Conservation (phyloP, 352 stramenopile species). For the Halophytophthora polymorphica region DNA sequence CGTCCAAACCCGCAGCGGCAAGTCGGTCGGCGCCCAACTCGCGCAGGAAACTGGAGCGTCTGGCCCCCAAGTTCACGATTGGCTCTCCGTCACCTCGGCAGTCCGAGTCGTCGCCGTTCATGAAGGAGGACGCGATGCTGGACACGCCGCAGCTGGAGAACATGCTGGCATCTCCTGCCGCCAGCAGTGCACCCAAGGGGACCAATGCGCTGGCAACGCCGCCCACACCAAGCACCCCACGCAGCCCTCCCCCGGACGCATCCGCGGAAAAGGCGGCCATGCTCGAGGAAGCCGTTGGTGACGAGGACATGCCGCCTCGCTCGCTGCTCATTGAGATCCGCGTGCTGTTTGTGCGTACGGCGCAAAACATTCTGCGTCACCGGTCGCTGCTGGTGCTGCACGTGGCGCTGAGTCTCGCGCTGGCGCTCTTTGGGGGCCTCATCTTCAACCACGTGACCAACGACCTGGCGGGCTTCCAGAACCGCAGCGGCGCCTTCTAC, state of each 20-base stretch:
- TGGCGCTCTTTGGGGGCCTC: conserved; percentile 62
- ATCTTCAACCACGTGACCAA: conserved; percentile 85
- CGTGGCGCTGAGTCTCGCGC: conserved; percentile 46
- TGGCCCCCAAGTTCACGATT: conserved; percentile 26
- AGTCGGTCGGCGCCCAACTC: not conserved
- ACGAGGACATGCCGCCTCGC: conserved; percentile 20
- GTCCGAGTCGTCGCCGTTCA: conserved; percentile 55
- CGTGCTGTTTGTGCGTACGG: conserved; percentile 67
- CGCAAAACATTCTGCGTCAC: conserved; percentile 71
- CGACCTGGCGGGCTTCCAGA: conserved; percentile 82
- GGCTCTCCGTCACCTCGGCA: conserved; percentile 18
- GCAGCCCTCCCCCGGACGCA: conserved; percentile 20
- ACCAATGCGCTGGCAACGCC: conserved; percentile 17
- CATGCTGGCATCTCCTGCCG: conserved; percentile 25
- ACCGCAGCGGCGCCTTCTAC: conserved; percentile 81
- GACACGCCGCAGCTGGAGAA: conserved; percentile 45
- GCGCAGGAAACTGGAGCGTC: conserved; percentile 5
- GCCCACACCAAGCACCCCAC: conserved; percentile 15
- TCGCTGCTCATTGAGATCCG: conserved; percentile 60
- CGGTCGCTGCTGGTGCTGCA: conserved; percentile 69
- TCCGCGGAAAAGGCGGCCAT: conserved; percentile 2
- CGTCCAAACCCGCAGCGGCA: conserved; percentile 2
- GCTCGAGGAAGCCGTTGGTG: conserved; percentile 3
- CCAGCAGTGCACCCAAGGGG: conserved; percentile 8
- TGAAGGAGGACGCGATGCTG: conserved; percentile 41